Evolutionary conservation across 2,329 filamentous ascomycete species (phyloP).

Genomic region (Hypoxylon sp.): DNA sequence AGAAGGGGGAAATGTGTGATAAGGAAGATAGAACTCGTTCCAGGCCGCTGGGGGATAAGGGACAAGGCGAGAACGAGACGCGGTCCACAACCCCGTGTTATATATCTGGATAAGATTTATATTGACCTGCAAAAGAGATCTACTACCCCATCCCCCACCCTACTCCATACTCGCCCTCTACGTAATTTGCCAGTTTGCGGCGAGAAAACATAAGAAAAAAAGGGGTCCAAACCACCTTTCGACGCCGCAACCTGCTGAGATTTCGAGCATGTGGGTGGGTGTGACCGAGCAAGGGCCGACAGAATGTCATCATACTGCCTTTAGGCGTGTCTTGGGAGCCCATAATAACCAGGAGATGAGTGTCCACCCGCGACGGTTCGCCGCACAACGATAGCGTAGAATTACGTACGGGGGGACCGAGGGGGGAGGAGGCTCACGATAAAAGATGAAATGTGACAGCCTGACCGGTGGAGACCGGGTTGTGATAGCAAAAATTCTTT

Average conservation of each 20-base stretch:
- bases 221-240: conserved; percentile 24
- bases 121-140: conserved; percentile 14
- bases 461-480: neutral
- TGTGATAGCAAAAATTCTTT: conserved; percentile 22
- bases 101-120: conserved; percentile 26
- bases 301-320: conserved; percentile 37
- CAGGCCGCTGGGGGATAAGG: conserved; percentile 30
- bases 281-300: conserved; percentile 41
- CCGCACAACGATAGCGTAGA: conserved; percentile 2
- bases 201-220: conserved; percentile 29
- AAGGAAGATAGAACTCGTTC: conserved; percentile 34
- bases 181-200: conserved; percentile 19
- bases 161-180: neutral
- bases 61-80: conserved; percentile 19
- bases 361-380: conserved; percentile 23
- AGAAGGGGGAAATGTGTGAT: neutral
- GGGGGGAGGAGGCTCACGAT: conserved; percentile 1
- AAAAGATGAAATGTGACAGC: conserved; percentile 30
- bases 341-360: conserved; percentile 26
- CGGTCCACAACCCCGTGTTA: conserved; percentile 33
- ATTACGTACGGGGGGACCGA: conserved; percentile 24
- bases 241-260: conserved; percentile 9
- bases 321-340: conserved; percentile 7
- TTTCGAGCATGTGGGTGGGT: conserved; percentile 29
- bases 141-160: neutral